Percentiles rank a stretch among this genome's conserved stretches.
These are phyloP conservation scores for Cudoniella acicularis DNA, from an alignment of 495 filamentous ascomycete species.

Conservation along the genomic window DNA sequence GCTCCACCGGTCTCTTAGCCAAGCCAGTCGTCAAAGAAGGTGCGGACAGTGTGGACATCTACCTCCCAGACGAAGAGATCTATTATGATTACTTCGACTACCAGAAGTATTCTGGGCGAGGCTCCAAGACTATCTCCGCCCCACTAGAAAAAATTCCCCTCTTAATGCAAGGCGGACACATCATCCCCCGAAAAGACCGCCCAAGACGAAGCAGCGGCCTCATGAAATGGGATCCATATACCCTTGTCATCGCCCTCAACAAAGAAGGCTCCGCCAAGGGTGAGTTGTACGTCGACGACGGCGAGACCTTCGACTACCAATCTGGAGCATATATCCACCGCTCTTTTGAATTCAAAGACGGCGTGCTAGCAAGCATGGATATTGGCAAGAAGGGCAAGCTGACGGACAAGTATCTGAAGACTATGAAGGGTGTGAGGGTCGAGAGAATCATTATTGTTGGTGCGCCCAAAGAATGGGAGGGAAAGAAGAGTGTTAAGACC, in stretches of 20 bases:
- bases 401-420: slow-evolving; percentile 69
- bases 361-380: slow-evolving; percentile 52
- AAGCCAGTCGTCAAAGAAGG: slow-evolving; percentile 83
- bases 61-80: slow-evolving; percentile 77
- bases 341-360: slow-evolving; percentile 58
- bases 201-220: slow-evolving; percentile 79
- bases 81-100: slow-evolving; percentile 97
- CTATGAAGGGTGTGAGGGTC: slow-evolving; percentile 70
- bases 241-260: slow-evolving; percentile 74
- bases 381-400: slow-evolving; percentile 53
- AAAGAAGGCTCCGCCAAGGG: slow-evolving; percentile 72
- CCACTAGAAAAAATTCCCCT: slow-evolving; percentile 83
- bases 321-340: slow-evolving; percentile 83
- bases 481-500: slow-evolving; percentile 62
- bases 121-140: slow-evolving; percentile 67
- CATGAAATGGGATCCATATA: slow-evolving; percentile 94
- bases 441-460: slow-evolving; percentile 82
- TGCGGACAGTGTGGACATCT: slow-evolving; percentile 69
- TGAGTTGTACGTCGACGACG: slow-evolving; percentile 86
- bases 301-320: slow-evolving; percentile 86
- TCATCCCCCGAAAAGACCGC: slow-evolving; percentile 84
- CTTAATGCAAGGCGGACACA: slow-evolving; percentile 86
- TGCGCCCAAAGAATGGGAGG: slow-evolving; percentile 68
- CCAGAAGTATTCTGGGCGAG: slow-evolving; percentile 62
- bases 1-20: slow-evolving; percentile 75